Conservation (phyloP, 169 alveolate genomes). For the Cryptosporidium baileyi region DNA sequence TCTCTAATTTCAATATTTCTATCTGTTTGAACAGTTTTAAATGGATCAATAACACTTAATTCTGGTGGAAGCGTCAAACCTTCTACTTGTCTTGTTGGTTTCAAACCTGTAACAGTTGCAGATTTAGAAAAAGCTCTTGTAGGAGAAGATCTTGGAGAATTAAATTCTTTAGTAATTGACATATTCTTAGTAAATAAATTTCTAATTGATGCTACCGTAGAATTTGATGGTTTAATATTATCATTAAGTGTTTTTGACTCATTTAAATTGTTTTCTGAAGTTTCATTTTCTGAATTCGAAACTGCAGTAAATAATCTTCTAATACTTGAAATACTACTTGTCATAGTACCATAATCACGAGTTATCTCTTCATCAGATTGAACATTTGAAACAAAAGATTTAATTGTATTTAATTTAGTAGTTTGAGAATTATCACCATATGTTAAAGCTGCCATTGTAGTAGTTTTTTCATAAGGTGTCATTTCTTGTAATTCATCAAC, state of each 20-base stretch:
- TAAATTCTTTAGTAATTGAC: conserved; percentile 9
- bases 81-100: conserved; percentile 8
- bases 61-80: conserved; percentile 64
- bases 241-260: neutral
- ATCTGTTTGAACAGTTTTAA: conserved; percentile 56
- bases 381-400: conserved; percentile 52
- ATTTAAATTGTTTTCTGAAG: neutral
- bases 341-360: conserved; percentile 51
- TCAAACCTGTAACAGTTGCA: conserved; percentile 41
- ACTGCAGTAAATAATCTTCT: conserved; percentile 58
- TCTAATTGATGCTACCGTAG: conserved; percentile 53
- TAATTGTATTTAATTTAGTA: conserved; percentile 27
- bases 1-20: conserved; percentile 47
- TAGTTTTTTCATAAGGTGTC: conserved; percentile 60
- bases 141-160: conserved; percentile 47
- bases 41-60: conserved; percentile 65
- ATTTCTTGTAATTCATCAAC: conserved; percentile 60
- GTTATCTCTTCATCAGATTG: conserved; percentile 43
- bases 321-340: conserved; percentile 55
- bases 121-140: conserved; percentile 10
- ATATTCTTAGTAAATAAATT: conserved; percentile 13
- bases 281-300: conserved; percentile 27
- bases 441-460: conserved; percentile 69
- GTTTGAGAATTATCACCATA: conserved; percentile 61
- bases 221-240: conserved; percentile 41